Evolutionary conservation across 257 asterid species (phyloP).

Genomic region (Solanum pennellii): DNA sequence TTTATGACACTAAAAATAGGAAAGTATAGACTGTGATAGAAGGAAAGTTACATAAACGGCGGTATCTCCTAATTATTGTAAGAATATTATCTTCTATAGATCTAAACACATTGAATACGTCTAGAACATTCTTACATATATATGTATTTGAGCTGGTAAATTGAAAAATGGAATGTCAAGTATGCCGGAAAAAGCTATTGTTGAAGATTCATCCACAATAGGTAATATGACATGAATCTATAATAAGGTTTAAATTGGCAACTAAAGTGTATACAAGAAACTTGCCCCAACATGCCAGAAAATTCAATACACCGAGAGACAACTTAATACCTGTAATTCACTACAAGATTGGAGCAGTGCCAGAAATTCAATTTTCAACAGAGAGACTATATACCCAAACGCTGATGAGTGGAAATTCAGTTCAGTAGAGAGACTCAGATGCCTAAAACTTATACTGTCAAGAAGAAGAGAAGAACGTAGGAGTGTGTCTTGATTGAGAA

Average conservation of each 20-base stretch:
- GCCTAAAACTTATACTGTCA: not conserved
- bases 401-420: not conserved
- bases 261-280: not conserved
- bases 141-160: not conserved
- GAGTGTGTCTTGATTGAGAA: not conserved
- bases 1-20: not conserved
- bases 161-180: not conserved
- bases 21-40: not conserved
- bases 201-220: not conserved
- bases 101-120: not conserved
- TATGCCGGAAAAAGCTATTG: not conserved
- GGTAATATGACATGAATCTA: not conserved
- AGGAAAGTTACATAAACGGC: not conserved
- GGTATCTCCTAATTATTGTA: not conserved
- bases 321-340: not conserved
- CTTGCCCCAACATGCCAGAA: not conserved
- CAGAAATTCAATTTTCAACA: not conserved
- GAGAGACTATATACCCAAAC: not conserved
- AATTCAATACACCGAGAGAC: not conserved
- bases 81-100: not conserved
- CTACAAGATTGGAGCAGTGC: not conserved
- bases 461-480: not conserved
- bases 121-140: not conserved
- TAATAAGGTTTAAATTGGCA: not conserved
- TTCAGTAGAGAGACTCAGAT: not conserved